phyloP scores from a whole-genome alignment of 2,329 filamentous ascomycete species.

The Arachnomyces sp. region DNA sequence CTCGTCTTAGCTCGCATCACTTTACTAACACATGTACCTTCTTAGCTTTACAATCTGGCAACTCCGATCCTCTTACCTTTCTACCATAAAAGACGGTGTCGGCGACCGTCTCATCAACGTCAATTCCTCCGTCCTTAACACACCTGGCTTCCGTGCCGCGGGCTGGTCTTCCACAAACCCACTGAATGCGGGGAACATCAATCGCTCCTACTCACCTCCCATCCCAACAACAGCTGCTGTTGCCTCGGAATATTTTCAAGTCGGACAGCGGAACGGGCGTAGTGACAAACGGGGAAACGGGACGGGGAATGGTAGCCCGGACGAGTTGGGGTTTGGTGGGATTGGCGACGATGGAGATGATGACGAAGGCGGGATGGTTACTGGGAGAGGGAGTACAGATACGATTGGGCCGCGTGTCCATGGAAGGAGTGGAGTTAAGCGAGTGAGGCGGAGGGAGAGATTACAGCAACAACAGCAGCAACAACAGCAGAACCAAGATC shows the following conservation, averaged over 20 bases:
- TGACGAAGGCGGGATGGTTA: slow-evolving; percentile 58
- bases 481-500: slow-evolving; percentile 30
- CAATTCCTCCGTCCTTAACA: slow-evolving; percentile 56
- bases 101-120: slow-evolving; percentile 60
- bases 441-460: slow-evolving; percentile 7
- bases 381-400: slow-evolving; percentile 46
- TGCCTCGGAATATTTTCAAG: slow-evolving; percentile 56
- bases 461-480: slow-evolving; percentile 18
- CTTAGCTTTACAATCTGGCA: slow-evolving; percentile 58
- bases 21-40: background rate
- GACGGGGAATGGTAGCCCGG: slow-evolving; percentile 22
- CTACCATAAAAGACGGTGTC: slow-evolving; percentile 57
- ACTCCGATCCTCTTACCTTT: slow-evolving; percentile 57
- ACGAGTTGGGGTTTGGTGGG: slow-evolving; percentile 20
- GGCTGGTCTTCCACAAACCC: slow-evolving; percentile 47
- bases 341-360: slow-evolving; percentile 48
- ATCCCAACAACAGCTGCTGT: slow-evolving; percentile 53
- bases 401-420: slow-evolving; percentile 44
- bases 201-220: slow-evolving; percentile 59
- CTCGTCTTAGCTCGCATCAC: background rate
- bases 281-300: slow-evolving; percentile 8
- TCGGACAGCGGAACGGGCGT: slow-evolving; percentile 27
- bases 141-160: slow-evolving; percentile 57
- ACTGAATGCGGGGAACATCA: slow-evolving; percentile 47
- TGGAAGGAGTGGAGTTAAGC: slow-evolving; percentile 17